phyloP scores from a whole-genome alignment of 2,329 filamentous ascomycete genomes.

The Mariannaea elegans region DNA sequence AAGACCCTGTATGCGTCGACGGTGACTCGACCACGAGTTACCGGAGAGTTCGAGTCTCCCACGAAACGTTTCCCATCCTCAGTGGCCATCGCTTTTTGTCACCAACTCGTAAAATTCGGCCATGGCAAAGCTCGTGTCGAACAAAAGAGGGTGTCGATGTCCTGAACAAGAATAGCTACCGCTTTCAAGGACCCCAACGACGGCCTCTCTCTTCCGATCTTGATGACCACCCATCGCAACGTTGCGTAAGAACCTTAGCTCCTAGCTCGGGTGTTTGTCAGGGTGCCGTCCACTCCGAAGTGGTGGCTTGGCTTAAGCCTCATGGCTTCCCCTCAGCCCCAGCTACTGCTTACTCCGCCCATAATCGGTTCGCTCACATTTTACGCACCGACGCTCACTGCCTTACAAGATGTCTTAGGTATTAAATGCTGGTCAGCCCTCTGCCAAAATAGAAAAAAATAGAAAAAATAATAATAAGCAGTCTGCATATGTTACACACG shows the following conservation, averaged over 20 bases:
- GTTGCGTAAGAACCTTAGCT: constrained; percentile 31
- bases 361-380: neutral
- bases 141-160: neutral
- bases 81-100: neutral
- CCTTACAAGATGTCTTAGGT: neutral
- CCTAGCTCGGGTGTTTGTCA: neutral
- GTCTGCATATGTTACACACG: neutral
- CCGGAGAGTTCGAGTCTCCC: constrained; percentile 8
- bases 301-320: constrained; percentile 30
- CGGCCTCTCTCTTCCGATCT: constrained; percentile 12
- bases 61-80: neutral
- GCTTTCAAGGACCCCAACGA: neutral
- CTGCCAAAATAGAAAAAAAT: neutral
- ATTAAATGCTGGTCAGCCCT: constrained; percentile 16
- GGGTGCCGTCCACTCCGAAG: neutral
- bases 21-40: neutral
- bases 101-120: constrained; percentile 6
- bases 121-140: constrained; percentile 9
- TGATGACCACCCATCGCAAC: constrained; percentile 29
- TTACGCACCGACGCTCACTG: neutral
- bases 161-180: constrained; percentile 13
- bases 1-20: constrained; percentile 6
- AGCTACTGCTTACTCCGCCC: constrained; percentile 16
- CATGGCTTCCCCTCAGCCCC: constrained; percentile 11
- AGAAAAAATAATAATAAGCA: neutral